A percentile compares a stretch with the other conserved stretches of the same genome.
Conservation (phyloP, 352 stramenopile species). For the Phytophthora cajani region DNA sequence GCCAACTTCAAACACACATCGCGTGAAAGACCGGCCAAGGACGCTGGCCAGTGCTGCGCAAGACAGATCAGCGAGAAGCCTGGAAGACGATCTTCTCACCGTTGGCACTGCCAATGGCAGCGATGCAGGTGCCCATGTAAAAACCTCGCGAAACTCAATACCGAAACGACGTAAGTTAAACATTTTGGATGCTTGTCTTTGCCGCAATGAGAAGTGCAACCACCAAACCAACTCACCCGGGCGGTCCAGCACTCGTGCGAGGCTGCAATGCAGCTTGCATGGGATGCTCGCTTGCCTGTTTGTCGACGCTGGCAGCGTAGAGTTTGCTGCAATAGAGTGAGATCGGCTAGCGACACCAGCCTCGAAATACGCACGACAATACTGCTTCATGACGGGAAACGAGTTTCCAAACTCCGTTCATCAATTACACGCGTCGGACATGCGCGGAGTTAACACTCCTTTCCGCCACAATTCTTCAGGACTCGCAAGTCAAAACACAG, state of each 20-base stretch:
- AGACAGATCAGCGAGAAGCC: neutral
- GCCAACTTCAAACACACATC: constrained; percentile 5
- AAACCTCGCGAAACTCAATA: neutral
- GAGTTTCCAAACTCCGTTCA: too few relatives aligned
- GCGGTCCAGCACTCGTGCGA: neutral
- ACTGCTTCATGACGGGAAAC: neutral
- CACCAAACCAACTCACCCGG: neutral
- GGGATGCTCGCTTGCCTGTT: neutral
- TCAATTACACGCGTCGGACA: neutral
- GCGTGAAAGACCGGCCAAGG: neutral
- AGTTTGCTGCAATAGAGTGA: too few relatives aligned
- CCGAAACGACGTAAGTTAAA: neutral
- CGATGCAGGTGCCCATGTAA: neutral
- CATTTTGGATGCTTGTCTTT: neutral
- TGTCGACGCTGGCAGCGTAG: neutral
- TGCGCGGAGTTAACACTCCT: neutral
- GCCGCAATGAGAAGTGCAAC: neutral
- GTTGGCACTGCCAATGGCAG: too few relatives aligned
- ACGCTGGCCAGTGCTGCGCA: neutral
- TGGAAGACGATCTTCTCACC: neutral
- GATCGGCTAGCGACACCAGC: too few relatives aligned
- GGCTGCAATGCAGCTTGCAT: neutral
- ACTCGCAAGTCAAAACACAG: neutral
- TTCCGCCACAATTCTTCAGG: neutral
- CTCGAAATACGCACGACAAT: neutral